Evolutionary conservation across 2,329 filamentous ascomycete species (phyloP), one percentile per base, ranked within the genome.

Genomic region (Emydomyces testavorans): DNA sequence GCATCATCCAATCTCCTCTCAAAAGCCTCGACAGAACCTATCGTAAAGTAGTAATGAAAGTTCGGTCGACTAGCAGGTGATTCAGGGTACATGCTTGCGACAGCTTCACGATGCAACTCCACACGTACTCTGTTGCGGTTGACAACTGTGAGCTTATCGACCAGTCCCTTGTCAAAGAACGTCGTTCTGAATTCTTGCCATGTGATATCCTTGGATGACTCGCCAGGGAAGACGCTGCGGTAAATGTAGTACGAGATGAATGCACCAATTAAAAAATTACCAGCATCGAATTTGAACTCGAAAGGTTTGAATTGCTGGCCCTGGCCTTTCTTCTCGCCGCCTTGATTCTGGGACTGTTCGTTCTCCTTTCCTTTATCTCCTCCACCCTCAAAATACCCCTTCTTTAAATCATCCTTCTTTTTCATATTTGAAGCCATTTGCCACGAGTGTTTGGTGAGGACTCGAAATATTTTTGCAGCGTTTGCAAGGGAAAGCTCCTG

Each of bases 181-280:
- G 87, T 92, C 57, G 80, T 89, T 53, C 85, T 76, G 69, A 98
- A 86, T 69, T 98, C 92, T 68, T 98, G 89, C 86, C 88, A 98
- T 48, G 92, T 96, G 50, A 98, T 95, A 62, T 98, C 90, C 60
- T 80, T 74, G 48, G 71, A 73, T 53, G 73, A 75, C 53, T 84
- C 80, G 16, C 76, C 75, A 2, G 81, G 81, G 50, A 86, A 75
- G 49, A 90, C 69, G 54, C 77, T 72, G 48, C 75, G 71, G 64
- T 79, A 82, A 40, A 80, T 62, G 48, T 83, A 70, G 60, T 80
- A 84, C 8, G 77, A 69, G 28, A 81, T 65, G 56, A 85, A 74
- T 15, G 75, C 67, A 24, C 74, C 73, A 39, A 81, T 68, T 26
- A 82, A 56, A 53, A 76, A 69, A 18, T 74, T 76, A 49, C 71